Evolutionary conservation across 1,284 basidiomycete species (phyloP), one percentile per base, ranked within the genome.

Genomic region (Wallemia ichthyophaga): DNA sequence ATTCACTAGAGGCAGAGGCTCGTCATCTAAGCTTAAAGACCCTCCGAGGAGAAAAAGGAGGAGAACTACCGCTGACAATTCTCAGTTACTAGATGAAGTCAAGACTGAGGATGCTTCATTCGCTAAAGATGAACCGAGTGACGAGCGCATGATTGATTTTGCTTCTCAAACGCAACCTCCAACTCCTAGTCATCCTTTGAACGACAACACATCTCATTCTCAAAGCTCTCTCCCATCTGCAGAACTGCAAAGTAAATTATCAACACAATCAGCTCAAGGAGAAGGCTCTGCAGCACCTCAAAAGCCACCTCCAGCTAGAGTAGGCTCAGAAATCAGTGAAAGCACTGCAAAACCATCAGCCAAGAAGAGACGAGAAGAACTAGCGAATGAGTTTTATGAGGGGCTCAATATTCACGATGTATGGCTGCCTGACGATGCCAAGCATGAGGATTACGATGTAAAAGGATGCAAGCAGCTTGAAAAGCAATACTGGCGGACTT

Each of bases 401-500:
- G 70, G 71, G 0, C 86, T 87, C 64, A 76, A 84, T 59, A 80
- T 82, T 0, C 72, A 74, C 48, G 72, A 72, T 7, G 78, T 80
- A 60, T 91, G 87, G 85, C 71, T 91, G 1, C 87, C 87, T 1
- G 72, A 75, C 1, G 76, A 78, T 58, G 86, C 83, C 0, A 73
- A 71, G 1, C 67, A 78, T 0, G 71, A 74, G 17, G 87, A 92
- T 67, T 95, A 87, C 64, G 87, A 83, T 0, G 74, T 77, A 1
- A 84, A 87, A 62, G 83, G 85, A 59, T 95, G 91, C 69, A 76
- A 79, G 62, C 80, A 82, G 62, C 76, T 98, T 26, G 92, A 96
- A 71, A 75, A 85, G 56, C 78, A 83, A 62, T 96, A 83, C 69
- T 99, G 94, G 92, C 77, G 88, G 60, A 85, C 83, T 63, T 81